Base-by-base conservation (phyloP, 352 stramenopile genomes). In the Phytophthora megakarya region DNA sequence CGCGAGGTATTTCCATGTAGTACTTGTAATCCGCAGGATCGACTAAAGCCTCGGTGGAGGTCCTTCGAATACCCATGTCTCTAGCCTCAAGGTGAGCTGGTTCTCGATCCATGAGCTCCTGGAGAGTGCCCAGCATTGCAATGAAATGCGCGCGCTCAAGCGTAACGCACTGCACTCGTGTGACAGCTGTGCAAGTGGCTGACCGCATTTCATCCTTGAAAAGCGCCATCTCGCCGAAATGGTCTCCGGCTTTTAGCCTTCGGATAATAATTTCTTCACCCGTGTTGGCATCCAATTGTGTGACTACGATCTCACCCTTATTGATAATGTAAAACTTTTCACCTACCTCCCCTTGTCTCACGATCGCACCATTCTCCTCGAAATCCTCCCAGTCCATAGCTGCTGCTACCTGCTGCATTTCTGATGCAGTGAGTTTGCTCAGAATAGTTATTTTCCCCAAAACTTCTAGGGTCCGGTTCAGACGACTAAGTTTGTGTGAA, bases 171-270 rank as follows among this genome's bases (percentile, higher is more conserved):
- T 88, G 76, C 4, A 90, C 84, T 32, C 72, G 51, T 0, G 79
- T 82, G 8, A 83, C 73, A 0, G 93, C 89, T 9, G 89, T 95
- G 47, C 97, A 97, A 6, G 96, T 98, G 1, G 92, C 93, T 1
- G 89, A 93, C 13, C 91, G 81, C 61, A 90, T 84, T 72, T 98
- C 93, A 45, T 97, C 81, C 16, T 96, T 97, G 38, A 98, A 81
- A 6, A 98, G 72, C 3, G 96, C 93, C 70, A 95, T 95, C 65
- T 99, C 96, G 22, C 95, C 96, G 70, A 99, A 98, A 60, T 97
- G 97, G 47, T 98, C 90, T 1, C 89, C 84, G 10, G 81, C 62
- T 18, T 74, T 81, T 40, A 94, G 76, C 3, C 76, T 75, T 43
- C 83, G 84, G 44, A 92, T 89, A 13, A 70, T 45, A 22, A 80